Evolutionary conservation across 805 yeast genomes (phyloP).

Genomic region (Pichia kluyveri): DNA sequence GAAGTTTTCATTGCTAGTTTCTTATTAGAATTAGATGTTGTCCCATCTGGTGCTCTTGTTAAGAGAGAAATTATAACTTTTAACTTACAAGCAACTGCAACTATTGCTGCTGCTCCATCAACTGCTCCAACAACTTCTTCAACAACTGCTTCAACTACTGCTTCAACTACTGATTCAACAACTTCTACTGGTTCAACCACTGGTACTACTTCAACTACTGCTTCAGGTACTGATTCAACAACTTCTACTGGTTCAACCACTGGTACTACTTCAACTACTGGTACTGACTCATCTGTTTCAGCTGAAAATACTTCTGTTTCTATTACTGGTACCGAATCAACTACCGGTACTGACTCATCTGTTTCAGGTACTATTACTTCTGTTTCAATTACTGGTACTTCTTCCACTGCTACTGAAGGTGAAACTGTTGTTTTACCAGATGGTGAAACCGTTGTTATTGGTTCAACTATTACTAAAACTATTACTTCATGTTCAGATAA

Average conservation of each 20-base stretch:
- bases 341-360: no score
- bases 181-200: neutral
- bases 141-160: neutral
- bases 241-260: no score
- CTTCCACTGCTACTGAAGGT: neutral
- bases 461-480: conserved; percentile 10
- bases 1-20: conserved; percentile 4
- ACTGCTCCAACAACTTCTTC: no score
- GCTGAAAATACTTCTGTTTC: no score
- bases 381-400: neutral
- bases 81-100: conserved; percentile 4
- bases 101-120: no score
- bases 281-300: no score
- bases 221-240: no score
- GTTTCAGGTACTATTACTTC: no score
- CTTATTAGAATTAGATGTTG: conserved; percentile 6
- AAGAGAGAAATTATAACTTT: conserved; percentile 14
- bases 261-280: no score
- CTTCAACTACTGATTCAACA: no score
- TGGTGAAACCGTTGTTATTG: neutral
- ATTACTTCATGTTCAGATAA: conserved; percentile 17
- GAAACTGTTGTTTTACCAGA: neutral
- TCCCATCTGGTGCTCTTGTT: conserved; percentile 1
- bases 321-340: no score
- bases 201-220: neutral